Evolutionary conservation across 2,329 filamentous ascomycete genomes (phyloP).

Genomic region (Drechslerella coelobrocha): DNA sequence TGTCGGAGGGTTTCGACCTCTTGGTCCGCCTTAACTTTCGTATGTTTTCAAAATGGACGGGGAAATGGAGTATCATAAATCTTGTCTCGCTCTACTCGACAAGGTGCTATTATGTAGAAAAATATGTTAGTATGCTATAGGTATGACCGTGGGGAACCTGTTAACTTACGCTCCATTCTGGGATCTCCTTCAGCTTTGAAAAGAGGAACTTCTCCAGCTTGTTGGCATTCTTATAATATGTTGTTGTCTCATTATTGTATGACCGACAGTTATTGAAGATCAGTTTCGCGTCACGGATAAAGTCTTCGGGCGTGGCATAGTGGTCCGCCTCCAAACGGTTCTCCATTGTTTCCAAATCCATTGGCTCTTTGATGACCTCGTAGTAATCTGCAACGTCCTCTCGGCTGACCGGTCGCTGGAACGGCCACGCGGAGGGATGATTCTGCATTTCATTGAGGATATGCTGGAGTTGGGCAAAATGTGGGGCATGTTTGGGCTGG

Average conservation of each 20-base stretch:
- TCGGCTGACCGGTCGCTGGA: conserved; percentile 88
- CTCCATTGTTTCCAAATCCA: conserved; percentile 85
- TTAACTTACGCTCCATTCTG: conserved; percentile 55
- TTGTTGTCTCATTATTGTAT: conserved; percentile 95
- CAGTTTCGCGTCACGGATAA: conserved; percentile 83
- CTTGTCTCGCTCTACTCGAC: conserved; percentile 35
- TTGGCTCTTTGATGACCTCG: conserved; percentile 95
- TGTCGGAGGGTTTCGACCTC: not conserved
- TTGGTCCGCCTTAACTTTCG: too few relatives aligned
- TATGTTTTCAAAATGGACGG: not conserved
- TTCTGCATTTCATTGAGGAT: conserved; percentile 95
- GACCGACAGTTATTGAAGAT: conserved; percentile 93
- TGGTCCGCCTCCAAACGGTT: conserved; percentile 90
- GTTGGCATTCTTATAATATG: conserved; percentile 93
- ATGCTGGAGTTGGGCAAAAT: conserved; percentile 91
- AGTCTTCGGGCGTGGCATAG: conserved; percentile 90
- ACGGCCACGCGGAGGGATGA: conserved; percentile 91
- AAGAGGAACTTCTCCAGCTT: conserved; percentile 70
- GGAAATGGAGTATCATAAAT: conserved; percentile 15
- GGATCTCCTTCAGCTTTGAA: conserved; percentile 56
- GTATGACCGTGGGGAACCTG: not conserved
- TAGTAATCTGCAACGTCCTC: conserved; percentile 99
- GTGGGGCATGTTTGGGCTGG: conserved; percentile 91
- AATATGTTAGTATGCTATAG: conserved; percentile 6
- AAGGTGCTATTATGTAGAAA: conserved; percentile 23